phyloP scores from a whole-genome alignment of 2,329 filamentous ascomycete species.

The Hypoxylon sp. region DNA sequence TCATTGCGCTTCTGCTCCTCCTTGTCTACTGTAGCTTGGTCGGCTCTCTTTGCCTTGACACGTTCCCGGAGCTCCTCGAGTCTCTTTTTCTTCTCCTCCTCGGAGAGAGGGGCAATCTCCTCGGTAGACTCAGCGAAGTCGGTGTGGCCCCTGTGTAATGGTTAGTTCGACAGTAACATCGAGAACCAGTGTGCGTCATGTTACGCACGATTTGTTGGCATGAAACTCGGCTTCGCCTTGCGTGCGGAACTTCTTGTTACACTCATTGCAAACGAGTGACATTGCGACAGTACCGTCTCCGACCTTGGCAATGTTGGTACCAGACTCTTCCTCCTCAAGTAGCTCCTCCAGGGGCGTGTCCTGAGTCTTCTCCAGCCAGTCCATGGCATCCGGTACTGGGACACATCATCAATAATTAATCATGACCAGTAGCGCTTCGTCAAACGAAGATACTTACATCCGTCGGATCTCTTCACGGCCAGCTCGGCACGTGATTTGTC shows the following conservation, averaged over 20 bases:
- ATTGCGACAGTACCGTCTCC: conserved; percentile 79
- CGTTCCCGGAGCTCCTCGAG: conserved; percentile 81
- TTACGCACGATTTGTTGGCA: conserved; percentile 81
- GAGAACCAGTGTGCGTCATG: not conserved
- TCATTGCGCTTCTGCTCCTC: conserved; percentile 89
- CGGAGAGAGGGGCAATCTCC: conserved; percentile 89
- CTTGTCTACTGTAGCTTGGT: conserved; percentile 79
- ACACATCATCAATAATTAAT: conserved; percentile 34
- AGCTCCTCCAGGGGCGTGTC: conserved; percentile 90
- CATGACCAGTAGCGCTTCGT: conserved; percentile 7
- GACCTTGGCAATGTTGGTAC: conserved; percentile 70
- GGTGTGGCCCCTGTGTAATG: conserved; percentile 75
- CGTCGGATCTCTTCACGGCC: conserved; percentile 86
- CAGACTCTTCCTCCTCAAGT: conserved; percentile 69
- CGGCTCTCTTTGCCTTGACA: conserved; percentile 79
- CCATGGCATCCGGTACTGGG: conserved; percentile 86
- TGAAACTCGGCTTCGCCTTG: conserved; percentile 89
- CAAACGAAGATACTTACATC: conserved; percentile 68
- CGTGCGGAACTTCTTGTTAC: conserved; percentile 89
- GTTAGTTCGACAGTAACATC: not conserved
- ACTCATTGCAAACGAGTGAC: conserved; percentile 94
- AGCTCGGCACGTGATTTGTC: conserved; percentile 85
- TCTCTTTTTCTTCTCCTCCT: conserved; percentile 88
- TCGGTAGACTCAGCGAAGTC: conserved; percentile 96
- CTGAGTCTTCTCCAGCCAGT: conserved; percentile 95